Conservation (phyloP, 2,329 filamentous ascomycete species). For the Fusarium torulosum region DNA sequence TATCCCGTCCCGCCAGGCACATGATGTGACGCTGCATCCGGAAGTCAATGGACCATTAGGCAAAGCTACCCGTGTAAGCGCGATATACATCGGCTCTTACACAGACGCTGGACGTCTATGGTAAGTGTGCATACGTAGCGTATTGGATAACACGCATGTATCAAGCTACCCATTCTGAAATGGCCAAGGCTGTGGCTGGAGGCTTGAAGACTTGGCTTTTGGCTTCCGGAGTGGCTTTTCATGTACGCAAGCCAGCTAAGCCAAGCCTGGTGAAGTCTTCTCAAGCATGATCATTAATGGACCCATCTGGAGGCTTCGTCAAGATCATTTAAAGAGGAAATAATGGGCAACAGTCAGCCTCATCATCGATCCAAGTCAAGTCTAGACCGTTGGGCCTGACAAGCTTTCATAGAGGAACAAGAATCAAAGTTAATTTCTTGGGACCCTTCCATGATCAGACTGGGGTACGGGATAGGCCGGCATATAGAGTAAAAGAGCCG, state of each 20-base stretch:
- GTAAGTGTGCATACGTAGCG: slow-evolving; percentile 11
- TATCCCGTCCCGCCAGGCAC: slow-evolving; percentile 2
- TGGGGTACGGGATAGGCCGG: slow-evolving; percentile 23
- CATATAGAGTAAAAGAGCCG: slow-evolving; percentile 6
- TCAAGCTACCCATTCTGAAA: slow-evolving; percentile 8
- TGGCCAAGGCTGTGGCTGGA: not conserved
- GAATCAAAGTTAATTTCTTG: slow-evolving; percentile 27
- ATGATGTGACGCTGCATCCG: slow-evolving; percentile 31
- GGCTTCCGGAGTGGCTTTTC: slow-evolving; percentile 23
- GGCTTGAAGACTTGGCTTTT: slow-evolving; percentile 23
- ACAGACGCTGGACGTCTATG: slow-evolving; percentile 24
- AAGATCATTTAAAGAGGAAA: slow-evolving; percentile 24
- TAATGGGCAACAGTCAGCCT: slow-evolving; percentile 12
- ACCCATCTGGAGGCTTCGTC: not conserved
- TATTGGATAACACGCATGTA: slow-evolving; percentile 9
- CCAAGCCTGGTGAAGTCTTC: slow-evolving; percentile 18
- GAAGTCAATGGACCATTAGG: slow-evolving; percentile 22
- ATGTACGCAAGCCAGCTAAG: slow-evolving; percentile 25
- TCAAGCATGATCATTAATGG: slow-evolving; percentile 22
- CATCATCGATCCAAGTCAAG: slow-evolving; percentile 5
- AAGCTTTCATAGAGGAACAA: slow-evolving; percentile 13
- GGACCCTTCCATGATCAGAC: slow-evolving; percentile 15
- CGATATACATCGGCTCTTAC: slow-evolving; percentile 14
- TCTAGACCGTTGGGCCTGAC: slow-evolving; percentile 22
- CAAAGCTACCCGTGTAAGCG: slow-evolving; percentile 7